Conservation (phyloP, 1,284 basidiomycete species). For the Rhodotorula sp. region DNA sequence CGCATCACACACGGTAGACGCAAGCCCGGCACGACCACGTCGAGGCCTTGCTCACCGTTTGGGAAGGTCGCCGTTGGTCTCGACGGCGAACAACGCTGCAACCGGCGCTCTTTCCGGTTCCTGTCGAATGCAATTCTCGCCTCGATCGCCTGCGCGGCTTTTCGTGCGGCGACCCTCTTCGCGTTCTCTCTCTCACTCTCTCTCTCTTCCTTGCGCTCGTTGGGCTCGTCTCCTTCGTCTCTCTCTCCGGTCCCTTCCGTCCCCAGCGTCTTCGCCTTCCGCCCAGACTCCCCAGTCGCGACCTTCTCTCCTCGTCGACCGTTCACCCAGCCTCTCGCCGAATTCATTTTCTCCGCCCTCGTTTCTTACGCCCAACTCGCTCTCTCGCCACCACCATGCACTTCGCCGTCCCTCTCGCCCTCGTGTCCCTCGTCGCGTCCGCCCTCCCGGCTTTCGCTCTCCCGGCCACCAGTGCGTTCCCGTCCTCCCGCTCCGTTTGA, state of each 20-base stretch:
- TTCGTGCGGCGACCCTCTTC: background rate
- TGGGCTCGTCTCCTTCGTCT: background rate
- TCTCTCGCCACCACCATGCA: background rate
- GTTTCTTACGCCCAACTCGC: background rate
- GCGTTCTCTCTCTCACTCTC: background rate
- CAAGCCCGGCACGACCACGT: background rate
- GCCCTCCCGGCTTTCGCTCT: background rate
- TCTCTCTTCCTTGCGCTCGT: background rate
- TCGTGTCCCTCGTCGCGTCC: background rate
- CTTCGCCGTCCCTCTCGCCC: conserved; percentile 3
- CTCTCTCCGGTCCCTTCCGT: background rate
- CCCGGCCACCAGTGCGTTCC: conserved; percentile 1
- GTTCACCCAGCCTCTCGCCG: background rate
- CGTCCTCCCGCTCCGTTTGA: background rate
- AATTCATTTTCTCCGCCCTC: background rate
- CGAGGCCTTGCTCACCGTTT: background rate
- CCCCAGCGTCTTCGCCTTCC: background rate
- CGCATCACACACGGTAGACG: too few relatives aligned
- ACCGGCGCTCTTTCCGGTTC: background rate
- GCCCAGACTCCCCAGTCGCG: background rate
- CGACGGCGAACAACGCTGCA: background rate
- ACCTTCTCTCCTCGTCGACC: background rate
- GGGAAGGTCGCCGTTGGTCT: background rate
- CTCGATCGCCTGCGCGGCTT: background rate
- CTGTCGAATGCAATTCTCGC: background rate